phyloP scores from a whole-genome alignment of 2,329 filamentous ascomycete genomes.

The Aspergillus costaricaensis region DNA sequence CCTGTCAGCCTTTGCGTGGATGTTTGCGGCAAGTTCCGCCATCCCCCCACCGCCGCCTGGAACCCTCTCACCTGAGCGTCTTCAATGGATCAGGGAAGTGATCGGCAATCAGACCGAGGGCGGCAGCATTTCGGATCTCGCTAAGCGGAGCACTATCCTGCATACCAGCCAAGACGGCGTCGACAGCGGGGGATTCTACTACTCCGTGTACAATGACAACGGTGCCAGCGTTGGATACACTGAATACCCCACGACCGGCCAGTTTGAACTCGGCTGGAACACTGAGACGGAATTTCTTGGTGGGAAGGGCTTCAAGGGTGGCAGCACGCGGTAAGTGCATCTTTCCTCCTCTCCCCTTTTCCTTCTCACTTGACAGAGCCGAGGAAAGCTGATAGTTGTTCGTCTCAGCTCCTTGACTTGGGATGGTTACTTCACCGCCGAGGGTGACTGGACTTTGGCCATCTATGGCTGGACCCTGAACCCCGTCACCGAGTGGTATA shows the following conservation, averaged over 20 bases:
- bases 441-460: conserved; percentile 9
- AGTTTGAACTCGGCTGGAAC: conserved; percentile 7
- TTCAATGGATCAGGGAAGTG: background rate
- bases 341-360: too few relatives aligned
- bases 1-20: too few relatives aligned
- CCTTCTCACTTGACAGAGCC: too few relatives aligned
- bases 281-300: background rate
- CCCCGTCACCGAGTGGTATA: conserved; percentile 9
- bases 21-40: too few relatives aligned
- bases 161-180: background rate
- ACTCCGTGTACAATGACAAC: conserved; percentile 10
- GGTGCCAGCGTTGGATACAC: conserved; percentile 3
- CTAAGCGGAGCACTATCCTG: background rate
- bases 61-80: background rate
- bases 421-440: background rate
- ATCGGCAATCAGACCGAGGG: background rate
- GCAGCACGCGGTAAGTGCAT: background rate
- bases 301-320: conserved; percentile 1
- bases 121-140: background rate
- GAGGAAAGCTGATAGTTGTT: background rate
- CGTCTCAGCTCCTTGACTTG: background rate
- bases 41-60: background rate
- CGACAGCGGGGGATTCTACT: conserved; percentile 6
- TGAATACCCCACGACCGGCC: background rate
- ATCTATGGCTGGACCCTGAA: conserved; percentile 7